Evolutionary conservation across 306 rosid species (phyloP), one percentile per base, ranked within the genome.

Genomic region (Prosopis cineraria): DNA sequence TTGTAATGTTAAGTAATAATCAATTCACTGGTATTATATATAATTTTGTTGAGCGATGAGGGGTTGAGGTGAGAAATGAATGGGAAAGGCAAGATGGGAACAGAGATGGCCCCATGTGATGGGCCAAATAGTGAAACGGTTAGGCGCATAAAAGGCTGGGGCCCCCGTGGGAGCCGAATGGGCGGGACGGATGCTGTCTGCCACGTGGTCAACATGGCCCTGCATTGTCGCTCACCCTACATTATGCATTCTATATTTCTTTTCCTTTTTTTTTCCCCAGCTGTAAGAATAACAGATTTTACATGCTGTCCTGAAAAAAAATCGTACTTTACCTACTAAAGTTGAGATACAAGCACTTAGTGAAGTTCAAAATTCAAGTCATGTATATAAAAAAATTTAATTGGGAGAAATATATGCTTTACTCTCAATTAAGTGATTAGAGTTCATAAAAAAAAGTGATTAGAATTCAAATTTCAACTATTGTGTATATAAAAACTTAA

Each of bases 171-270:
- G 41, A 56, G 74, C 39, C 72, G 72, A 83, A 72, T 75, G 70
- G 77, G 77, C 73, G 47, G 27, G 77, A 77, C 76, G 30, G 87
- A 83, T 74, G 88, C 83, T 92, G 98, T 90, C 96, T 87, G 91
- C 96, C 94, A 94, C 96, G 97, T 92, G 94, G 87, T 84, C 84
- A 90, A 87, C 96, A 92, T 85, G 89, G 85, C 76, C 91, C 98
- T 87, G 86, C 90, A 81, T 81, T 87, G 88, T 85, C 89, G 97
- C 94, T 39, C 69, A 63, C 90, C 75, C 73, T n/a, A 72, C 70
- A 47, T 77, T 84, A 20, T 70, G 65, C 1, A 20, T 3, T 52
- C 31, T 0, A 1, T 53, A 2, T 9, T 10, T 24, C 2, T 22
- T 24, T 24, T 53, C 3, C 9, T 47, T 47, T 17, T 17, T 7